A percentile compares a stretch with the other conserved stretches of the same genome.
Evolutionary conservation across 2,329 filamentous ascomycete species (phyloP).

Genomic region (Microcera coccophila): DNA sequence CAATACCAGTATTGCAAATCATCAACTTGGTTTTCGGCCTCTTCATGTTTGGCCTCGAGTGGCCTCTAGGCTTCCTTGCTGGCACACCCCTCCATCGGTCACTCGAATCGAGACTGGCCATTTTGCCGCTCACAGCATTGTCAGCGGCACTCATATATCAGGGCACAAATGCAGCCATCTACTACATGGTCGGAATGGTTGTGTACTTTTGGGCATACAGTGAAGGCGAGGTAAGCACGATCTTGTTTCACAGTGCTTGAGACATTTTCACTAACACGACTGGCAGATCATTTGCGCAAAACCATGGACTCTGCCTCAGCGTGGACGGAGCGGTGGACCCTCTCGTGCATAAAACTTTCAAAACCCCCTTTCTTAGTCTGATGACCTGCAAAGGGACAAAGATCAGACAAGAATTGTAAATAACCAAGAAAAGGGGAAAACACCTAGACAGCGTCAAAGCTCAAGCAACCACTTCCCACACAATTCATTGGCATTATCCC

Average conservation of each 20-base stretch:
- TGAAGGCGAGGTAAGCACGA: slow-evolving; percentile 82
- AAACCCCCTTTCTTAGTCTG: background rate
- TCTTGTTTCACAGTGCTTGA: background rate
- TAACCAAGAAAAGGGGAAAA: background rate
- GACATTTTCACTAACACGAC: background rate
- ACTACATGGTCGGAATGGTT: slow-evolving; percentile 79
- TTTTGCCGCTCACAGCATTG: slow-evolving; percentile 75
- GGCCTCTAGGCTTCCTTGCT: slow-evolving; percentile 75
- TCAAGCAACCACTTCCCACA: background rate
- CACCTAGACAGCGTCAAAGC: background rate
- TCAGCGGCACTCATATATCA: slow-evolving; percentile 80
- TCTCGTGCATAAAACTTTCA: slow-evolving; percentile 14
- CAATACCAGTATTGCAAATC: slow-evolving; percentile 82
- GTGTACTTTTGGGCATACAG: slow-evolving; percentile 97
- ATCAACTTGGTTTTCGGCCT: slow-evolving; percentile 84
- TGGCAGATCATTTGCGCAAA: slow-evolving; percentile 62
- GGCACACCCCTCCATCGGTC: slow-evolving; percentile 78
- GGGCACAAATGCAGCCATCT: slow-evolving; percentile 84
- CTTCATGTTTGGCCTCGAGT: slow-evolving; percentile 80
- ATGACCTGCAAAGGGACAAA: background rate
- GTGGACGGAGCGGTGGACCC: slow-evolving; percentile 33
- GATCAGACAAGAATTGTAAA: background rate
- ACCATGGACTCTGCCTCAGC: slow-evolving; percentile 66
- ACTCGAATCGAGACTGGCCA: slow-evolving; percentile 77
- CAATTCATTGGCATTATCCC: background rate